Percentiles rank a stretch among this genome's conserved stretches.
These are phyloP conservation scores for Amylocystis lapponica DNA, from an alignment of 768 basidiomycete genomes.

Conservation along the genomic window DNA sequence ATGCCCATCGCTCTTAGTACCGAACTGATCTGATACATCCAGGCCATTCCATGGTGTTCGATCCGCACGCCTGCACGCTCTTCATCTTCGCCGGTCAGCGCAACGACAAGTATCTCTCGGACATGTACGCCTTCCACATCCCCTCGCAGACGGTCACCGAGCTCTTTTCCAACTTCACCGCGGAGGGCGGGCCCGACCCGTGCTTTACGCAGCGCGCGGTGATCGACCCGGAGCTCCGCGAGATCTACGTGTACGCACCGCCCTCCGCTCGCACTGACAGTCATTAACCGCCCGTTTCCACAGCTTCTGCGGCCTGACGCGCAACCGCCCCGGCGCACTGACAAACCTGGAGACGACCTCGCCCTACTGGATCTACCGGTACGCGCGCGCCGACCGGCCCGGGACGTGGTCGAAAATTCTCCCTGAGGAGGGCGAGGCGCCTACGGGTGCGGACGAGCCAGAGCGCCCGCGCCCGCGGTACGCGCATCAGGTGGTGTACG, in stretches of 20 bases:
- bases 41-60: conserved; percentile 84
- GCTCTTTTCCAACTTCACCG: conserved; percentile 56
- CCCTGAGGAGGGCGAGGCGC: conserved; percentile 27
- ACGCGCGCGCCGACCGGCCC: conserved; percentile 41
- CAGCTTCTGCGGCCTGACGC: conserved; percentile 61
- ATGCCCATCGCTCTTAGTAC: neutral
- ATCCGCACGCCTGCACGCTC: conserved; percentile 48
- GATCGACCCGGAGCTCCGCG: conserved; percentile 53
- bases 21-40: neutral
- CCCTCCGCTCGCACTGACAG: neutral
- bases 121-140: conserved; percentile 74
- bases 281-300: neutral
- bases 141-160: conserved; percentile 51
- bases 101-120: conserved; percentile 59
- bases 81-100: conserved; percentile 74
- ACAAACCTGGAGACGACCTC: conserved; percentile 42
- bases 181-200: conserved; percentile 60
- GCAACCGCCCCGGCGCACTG: conserved; percentile 32
- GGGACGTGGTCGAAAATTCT: conserved; percentile 63
- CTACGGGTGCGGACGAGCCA: neutral
- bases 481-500: conserved; percentile 77
- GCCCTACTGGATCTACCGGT: conserved; percentile 66
- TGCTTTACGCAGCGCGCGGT: conserved; percentile 74
- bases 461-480: conserved; percentile 54
- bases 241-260: conserved; percentile 67